These are phyloP conservation scores for Micractinium conductrix DNA, from an alignment of 139 green algal species.

Conservation along the genomic window DNA sequence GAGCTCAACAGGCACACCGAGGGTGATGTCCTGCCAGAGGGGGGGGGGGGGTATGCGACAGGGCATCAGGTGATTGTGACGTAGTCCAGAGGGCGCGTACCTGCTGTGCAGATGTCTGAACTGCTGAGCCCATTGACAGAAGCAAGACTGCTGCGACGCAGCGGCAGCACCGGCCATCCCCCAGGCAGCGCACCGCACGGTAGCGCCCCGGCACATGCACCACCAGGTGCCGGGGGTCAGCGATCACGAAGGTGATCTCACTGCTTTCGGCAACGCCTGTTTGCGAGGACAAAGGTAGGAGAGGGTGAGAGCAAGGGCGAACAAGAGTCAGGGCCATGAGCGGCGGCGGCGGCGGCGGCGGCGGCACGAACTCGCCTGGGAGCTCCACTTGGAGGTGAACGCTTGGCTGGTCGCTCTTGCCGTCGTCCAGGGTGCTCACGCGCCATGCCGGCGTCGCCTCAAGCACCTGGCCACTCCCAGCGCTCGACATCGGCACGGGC, in stretches of 20 bases:
- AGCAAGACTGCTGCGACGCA: too few species aligned
- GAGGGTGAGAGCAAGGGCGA: background rate
- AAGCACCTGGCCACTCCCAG: background rate
- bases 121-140: too few species aligned
- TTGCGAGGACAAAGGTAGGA: background rate
- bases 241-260: background rate
- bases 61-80: background rate
- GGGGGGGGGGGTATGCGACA: background rate
- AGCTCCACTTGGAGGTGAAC: slow-evolving; percentile 3
- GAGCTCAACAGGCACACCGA: background rate
- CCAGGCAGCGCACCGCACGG: slow-evolving; percentile 22
- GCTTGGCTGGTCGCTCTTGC: background rate
- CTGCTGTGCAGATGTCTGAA: too few species aligned
- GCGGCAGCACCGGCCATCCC: too few species aligned
- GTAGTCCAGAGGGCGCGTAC: too few species aligned
- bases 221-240: background rate
- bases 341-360: background rate
- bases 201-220: slow-evolving; percentile 30
- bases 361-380: slow-evolving; percentile 7
- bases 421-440: background rate
- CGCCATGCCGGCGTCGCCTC: background rate
- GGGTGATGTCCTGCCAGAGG: slow-evolving; percentile 12
- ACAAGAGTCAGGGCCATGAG: background rate
- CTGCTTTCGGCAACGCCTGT: slow-evolving; percentile 24
- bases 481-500: too few species aligned